A percentile compares a stretch with the other conserved stretches of the same genome.
phyloP scores from a whole-genome alignment of 805 yeast species.

The Saccharomycopsis oosterbeekiorum region DNA sequence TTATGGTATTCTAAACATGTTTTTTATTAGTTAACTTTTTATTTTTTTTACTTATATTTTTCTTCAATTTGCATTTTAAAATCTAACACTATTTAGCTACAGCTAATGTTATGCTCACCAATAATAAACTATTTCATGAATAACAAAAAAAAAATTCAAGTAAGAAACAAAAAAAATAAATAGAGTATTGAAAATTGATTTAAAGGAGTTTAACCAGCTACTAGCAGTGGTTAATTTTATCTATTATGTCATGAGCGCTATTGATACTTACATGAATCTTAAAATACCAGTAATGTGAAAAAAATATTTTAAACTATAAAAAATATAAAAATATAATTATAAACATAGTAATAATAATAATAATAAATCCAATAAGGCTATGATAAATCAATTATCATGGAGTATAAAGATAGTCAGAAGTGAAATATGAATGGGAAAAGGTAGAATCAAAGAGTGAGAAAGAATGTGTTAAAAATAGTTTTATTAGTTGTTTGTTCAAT shows the following conservation, averaged over 20 bases:
- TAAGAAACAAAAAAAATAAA: not conserved
- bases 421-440: not conserved
- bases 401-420: not conserved
- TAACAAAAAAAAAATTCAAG: not conserved
- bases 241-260: too few species aligned
- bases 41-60: not conserved
- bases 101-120: not conserved
- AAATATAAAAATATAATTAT: not conserved
- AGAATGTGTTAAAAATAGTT: not conserved
- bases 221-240: too few species aligned
- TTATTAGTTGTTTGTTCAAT: not conserved
- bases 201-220: too few species aligned
- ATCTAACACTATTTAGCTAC: not conserved
- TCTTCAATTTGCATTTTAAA: not conserved
- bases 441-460: not conserved
- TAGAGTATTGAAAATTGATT: too few species aligned
- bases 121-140: not conserved
- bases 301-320: too few species aligned
- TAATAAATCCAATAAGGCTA: too few species aligned
- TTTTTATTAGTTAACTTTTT: not conserved
- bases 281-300: too few species aligned
- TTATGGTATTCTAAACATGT: not conserved
- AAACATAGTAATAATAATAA: not conserved
- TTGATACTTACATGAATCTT: not conserved
- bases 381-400: not conserved